Base-by-base conservation (phyloP, 441 rosid species). In the Adansonia madagascariensis region DNA sequence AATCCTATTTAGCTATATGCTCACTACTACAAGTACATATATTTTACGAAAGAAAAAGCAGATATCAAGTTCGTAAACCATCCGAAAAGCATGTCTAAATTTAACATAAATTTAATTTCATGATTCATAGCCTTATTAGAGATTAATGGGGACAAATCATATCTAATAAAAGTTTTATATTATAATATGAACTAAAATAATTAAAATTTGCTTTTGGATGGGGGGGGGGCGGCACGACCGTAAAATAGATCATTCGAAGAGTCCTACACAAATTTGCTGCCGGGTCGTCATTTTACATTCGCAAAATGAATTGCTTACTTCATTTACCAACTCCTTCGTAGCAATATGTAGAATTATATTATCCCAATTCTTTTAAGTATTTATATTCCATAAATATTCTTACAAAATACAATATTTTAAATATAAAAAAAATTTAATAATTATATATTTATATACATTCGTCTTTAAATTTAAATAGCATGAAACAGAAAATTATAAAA, bases 251-350 rank as follows among this genome's bases (percentile, higher is more conserved):
- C 39, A 35, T 35, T 35, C 39, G 39, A 35, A 35, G 39, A 35
- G 39, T 35, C 39, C 1, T 35, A 35, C 39, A 35, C 39, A 35
- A 35, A 2, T 35, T 35, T 35, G 39, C 39, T 35, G 39, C 39
- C 39, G 39, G 39, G 39, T 35, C 41, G 74, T 75, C 62, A 76
- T 76, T 60, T 76, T 22, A 56, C 52, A 9, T 75, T 35, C 10
- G 1, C 46, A 56, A 75, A 10, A 75, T 56, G 75, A 69, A 78
- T 14, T 57, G 10, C 24, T 62, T 62, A 14, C 2, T 3, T 62
- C 44, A 62, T 62, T 62, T 31, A 62, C 44, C 44, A 62, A 31
- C 44, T 31, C 67, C 9, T 35, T 35, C 39, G 39, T 35, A 35
- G 39, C 39, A 35, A 35, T 3, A 0, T 35, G 39, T 35, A 35